A percentile compares a stretch with the other conserved stretches of the same genome.
phyloP scores from a whole-genome alignment of 2,329 filamentous ascomycete species.

The Hypocreales sp. region DNA sequence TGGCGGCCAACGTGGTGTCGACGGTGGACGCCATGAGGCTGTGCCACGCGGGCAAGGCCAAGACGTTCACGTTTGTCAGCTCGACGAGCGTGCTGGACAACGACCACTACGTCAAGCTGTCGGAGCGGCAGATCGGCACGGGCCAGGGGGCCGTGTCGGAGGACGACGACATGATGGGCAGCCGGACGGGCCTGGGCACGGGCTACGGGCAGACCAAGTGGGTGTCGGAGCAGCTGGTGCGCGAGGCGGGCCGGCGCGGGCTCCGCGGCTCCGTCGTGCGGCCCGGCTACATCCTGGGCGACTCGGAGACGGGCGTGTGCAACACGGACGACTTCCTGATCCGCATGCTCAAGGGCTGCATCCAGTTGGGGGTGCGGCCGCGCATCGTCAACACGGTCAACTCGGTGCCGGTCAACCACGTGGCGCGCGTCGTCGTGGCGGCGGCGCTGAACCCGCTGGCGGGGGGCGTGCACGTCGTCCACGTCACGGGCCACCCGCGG shows the following conservation, averaged over 20 bases:
- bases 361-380: conserved; percentile 61
- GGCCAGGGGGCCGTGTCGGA: no score
- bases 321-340: conserved; percentile 87
- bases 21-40: conserved; percentile 64
- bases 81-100: no score
- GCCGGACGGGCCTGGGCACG: no score
- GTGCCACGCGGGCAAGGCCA: conserved; percentile 51
- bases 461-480: conserved; percentile 41
- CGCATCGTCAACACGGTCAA: conserved; percentile 79
- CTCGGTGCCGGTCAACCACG: conserved; percentile 73
- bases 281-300: conserved; percentile 76
- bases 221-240: no score
- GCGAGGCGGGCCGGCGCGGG: no score
- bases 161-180: no score
- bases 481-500: conserved; percentile 68
- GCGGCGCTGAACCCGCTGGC: conserved; percentile 46
- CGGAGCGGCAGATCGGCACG: no score
- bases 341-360: conserved; percentile 71
- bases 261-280: no score
- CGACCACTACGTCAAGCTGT: no score
- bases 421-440: conserved; percentile 66
- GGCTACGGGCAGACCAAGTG: no score
- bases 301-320: conserved; percentile 51
- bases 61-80: no score
- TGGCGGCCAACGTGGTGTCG: conserved; percentile 61